These are phyloP conservation scores for Rusavskia elegans DNA, from an alignment of 495 filamentous ascomycete genomes.

Conservation along the genomic window DNA sequence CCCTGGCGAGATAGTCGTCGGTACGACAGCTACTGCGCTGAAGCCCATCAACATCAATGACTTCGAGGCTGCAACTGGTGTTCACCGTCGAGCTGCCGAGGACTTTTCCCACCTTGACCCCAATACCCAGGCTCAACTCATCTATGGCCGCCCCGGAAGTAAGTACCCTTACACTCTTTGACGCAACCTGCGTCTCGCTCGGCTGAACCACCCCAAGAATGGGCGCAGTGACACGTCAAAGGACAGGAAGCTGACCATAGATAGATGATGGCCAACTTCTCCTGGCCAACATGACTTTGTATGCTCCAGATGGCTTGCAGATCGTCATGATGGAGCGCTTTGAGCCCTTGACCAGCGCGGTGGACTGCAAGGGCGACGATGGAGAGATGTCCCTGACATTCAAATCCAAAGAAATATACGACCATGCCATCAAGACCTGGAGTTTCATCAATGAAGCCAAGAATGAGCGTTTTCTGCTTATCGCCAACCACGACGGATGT, in stretches of 20 bases:
- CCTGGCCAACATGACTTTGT: slow-evolving; percentile 20
- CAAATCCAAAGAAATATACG: slow-evolving; percentile 11
- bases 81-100: not conserved
- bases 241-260: not conserved
- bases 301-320: slow-evolving; percentile 15
- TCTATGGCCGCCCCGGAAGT: slow-evolving; percentile 2
- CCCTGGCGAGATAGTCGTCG: not conserved
- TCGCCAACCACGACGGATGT: slow-evolving; percentile 21
- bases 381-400: slow-evolving; percentile 15
- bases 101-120: slow-evolving; percentile 2
- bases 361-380: slow-evolving; percentile 17
- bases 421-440: slow-evolving; percentile 14
- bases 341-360: slow-evolving; percentile 13
- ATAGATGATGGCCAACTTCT: slow-evolving; percentile 12
- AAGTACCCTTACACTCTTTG: not conserved
- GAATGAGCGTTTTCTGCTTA: slow-evolving; percentile 15
- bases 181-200: no score
- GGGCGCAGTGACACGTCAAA: no score
- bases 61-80: not conserved
- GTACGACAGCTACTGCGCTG: not conserved
- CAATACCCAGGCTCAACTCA: slow-evolving; percentile 1
- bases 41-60: not conserved
- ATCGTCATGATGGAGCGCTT: slow-evolving; percentile 20
- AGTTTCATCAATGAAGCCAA: slow-evolving; percentile 14
- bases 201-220: no score